Conservation (phyloP, 2,329 filamentous ascomycete species). For the Colletotrichum kahawae region DNA sequence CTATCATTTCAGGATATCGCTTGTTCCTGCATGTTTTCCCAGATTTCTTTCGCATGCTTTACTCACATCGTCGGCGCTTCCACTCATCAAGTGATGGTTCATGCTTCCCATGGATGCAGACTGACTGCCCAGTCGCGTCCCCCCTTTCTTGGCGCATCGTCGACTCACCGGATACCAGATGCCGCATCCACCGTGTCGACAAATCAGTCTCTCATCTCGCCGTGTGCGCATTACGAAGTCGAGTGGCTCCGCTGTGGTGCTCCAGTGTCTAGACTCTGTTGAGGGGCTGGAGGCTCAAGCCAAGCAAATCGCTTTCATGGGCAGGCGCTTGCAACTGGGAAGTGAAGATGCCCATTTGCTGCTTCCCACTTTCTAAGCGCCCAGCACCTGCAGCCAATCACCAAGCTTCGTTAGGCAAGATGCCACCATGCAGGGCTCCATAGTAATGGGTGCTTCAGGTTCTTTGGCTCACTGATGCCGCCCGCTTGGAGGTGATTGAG, state of each 20-base stretch:
- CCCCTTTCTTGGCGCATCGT: conserved; percentile 12
- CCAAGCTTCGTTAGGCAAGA: conserved; percentile 17
- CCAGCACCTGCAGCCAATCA: conserved; percentile 22
- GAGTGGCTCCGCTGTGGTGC: conserved; percentile 1
- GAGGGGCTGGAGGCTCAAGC: background rate
- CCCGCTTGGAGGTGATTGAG: background rate
- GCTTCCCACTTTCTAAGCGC: conserved; percentile 21
- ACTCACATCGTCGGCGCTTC: background rate
- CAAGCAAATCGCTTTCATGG: conserved; percentile 13
- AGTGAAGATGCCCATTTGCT: conserved; percentile 19
- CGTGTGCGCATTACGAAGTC: conserved; percentile 2
- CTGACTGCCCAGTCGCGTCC: background rate
- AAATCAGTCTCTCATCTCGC: conserved; percentile 13
- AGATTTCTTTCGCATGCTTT: background rate
- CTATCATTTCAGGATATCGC: background rate
- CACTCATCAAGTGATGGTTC: conserved; percentile 10
- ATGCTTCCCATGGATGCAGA: background rate
- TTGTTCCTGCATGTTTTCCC: background rate
- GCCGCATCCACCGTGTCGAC: background rate
- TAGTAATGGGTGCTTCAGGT: conserved; percentile 5
- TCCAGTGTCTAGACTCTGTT: background rate
- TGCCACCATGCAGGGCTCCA: conserved; percentile 22
- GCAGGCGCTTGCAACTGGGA: conserved; percentile 20
- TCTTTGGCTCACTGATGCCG: conserved; percentile 11
- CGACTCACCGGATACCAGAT: conserved; percentile 15